Evolutionary conservation across 1,139 yeast species (phyloP).

Genomic region (Blastobotrys illinoisensis): DNA sequence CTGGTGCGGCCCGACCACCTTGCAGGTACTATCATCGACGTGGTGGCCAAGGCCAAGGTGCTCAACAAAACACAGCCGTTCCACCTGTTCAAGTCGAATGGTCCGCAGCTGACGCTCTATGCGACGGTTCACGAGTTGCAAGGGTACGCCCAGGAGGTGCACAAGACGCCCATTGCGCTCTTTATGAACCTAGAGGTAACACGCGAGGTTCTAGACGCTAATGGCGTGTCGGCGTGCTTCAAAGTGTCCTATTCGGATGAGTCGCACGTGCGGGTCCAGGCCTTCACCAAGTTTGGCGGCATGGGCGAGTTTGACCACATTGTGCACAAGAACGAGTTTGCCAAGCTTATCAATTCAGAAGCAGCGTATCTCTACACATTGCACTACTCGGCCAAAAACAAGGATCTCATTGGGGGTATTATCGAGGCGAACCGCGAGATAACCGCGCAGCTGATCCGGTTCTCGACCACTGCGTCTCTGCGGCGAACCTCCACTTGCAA

Average conservation of each 20-base stretch:
- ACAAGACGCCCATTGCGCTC: conserved; percentile 51
- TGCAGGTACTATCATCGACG: conserved; percentile 50
- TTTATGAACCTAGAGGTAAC: conserved; percentile 51
- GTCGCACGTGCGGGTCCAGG: conserved; percentile 22
- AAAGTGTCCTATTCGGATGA: conserved; percentile 38
- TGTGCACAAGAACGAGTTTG: conserved; percentile 24
- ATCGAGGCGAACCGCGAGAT: conserved; percentile 24
- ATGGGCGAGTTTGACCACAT: conserved; percentile 24
- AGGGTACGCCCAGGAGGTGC: conserved; percentile 51
- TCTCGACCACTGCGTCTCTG: conserved; percentile 21
- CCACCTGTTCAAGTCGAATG: conserved; percentile 58
- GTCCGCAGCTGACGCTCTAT: conserved; percentile 47
- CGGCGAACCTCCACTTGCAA: not conserved
- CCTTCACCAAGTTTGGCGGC: conserved; percentile 24
- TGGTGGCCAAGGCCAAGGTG: conserved; percentile 71
- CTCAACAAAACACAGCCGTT: conserved; percentile 78
- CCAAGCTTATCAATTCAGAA: conserved; percentile 28
- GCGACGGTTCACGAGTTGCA: conserved; percentile 74
- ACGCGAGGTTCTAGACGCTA: conserved; percentile 32
- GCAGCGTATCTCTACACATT: conserved; percentile 32
- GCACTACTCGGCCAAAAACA: conserved; percentile 30
- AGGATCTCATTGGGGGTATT: conserved; percentile 22
- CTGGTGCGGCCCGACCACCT: conserved; percentile 33
- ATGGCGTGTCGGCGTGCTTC: conserved; percentile 44
- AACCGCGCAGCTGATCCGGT: conserved; percentile 24